phyloP scores from a whole-genome alignment of 192 early-diverging fungal genomes.

The Coemansia sp. region DNA sequence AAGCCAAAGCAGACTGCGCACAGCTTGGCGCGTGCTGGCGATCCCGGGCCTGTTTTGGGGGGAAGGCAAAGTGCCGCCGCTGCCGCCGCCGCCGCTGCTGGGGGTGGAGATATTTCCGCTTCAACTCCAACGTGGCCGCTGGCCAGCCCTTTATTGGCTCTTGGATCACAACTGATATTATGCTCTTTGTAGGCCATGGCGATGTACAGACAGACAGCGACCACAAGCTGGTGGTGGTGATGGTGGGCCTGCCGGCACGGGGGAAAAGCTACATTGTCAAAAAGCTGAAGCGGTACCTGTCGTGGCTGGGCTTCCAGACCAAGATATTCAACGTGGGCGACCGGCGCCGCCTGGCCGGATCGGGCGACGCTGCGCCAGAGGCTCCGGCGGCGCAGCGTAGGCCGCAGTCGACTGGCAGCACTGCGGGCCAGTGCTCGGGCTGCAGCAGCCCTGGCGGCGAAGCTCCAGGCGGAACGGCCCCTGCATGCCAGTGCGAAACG shows the following conservation, averaged over 20 bases:
- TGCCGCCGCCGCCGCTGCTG: background rate
- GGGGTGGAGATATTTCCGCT: too few species aligned
- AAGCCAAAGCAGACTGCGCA: constrained; percentile 4
- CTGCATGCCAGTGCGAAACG: constrained; percentile 23
- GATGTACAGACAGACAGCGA: constrained; percentile 66
- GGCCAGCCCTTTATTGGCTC: background rate
- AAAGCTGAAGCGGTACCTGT: constrained; percentile 88
- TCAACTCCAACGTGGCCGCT: background rate
- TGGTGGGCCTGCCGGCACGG: constrained; percentile 94
- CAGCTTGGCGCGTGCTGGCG: constrained; percentile 12
- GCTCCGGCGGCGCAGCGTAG: background rate
- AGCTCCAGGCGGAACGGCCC: background rate
- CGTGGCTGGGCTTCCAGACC: constrained; percentile 75
- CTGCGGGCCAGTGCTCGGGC: constrained; percentile 21
- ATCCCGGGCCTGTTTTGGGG: background rate
- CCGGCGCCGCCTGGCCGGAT: constrained; percentile 69
- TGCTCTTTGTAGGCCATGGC: constrained; percentile 47
- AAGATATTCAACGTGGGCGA: constrained; percentile 95
- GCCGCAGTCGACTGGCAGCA: background rate
- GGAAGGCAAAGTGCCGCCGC: background rate
- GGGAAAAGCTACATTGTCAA: constrained; percentile 97
- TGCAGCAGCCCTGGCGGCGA: constrained; percentile 29
- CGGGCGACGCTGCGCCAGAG: constrained; percentile 18
- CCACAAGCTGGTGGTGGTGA: constrained; percentile 89
- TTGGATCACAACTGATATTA: background rate